These are phyloP conservation scores for Pseudocercospora cruenta DNA, from an alignment of 2,329 filamentous ascomycete species.

Conservation along the genomic window DNA sequence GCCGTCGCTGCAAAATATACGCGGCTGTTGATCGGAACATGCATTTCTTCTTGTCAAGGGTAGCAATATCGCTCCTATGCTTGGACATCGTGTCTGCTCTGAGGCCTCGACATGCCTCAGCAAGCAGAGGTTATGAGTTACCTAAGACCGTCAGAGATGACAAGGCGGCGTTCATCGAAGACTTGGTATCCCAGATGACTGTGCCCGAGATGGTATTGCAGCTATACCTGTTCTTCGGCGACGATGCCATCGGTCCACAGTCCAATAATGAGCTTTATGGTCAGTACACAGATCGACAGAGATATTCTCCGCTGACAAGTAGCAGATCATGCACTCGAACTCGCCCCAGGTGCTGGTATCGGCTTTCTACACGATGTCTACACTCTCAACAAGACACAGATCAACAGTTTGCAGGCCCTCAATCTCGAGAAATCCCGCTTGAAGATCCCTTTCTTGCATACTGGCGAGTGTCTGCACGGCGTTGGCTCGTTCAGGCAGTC, in stretches of 20 bases:
- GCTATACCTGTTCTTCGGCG: conserved; percentile 27
- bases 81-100: not conserved
- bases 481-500: conserved; percentile 25
- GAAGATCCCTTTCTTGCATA: conserved; percentile 25
- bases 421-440: conserved; percentile 24
- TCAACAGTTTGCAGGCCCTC: conserved; percentile 17
- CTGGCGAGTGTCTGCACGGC: conserved; percentile 25
- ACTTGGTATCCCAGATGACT: conserved; percentile 24
- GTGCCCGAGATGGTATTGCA: conserved; percentile 27
- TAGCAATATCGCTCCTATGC: not conserved
- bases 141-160: conserved; percentile 60
- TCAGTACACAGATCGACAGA: not conserved
- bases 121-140: conserved; percentile 48
- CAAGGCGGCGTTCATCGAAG: conserved; percentile 47
- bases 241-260: conserved; percentile 21
- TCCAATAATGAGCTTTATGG: conserved; percentile 24
- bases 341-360: conserved; percentile 24
- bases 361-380: conserved; percentile 24
- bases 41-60: not conserved
- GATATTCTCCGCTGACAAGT: not conserved
- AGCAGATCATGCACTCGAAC: conserved; percentile 16
- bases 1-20: conserved; percentile 41
- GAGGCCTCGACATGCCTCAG: conserved; percentile 36
- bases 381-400: conserved; percentile 20
- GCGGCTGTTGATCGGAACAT: not conserved